These are phyloP conservation scores for Backusella tuberculispora DNA, from an alignment of 192 early-diverging fungal genomes.

Conservation along the genomic window DNA sequence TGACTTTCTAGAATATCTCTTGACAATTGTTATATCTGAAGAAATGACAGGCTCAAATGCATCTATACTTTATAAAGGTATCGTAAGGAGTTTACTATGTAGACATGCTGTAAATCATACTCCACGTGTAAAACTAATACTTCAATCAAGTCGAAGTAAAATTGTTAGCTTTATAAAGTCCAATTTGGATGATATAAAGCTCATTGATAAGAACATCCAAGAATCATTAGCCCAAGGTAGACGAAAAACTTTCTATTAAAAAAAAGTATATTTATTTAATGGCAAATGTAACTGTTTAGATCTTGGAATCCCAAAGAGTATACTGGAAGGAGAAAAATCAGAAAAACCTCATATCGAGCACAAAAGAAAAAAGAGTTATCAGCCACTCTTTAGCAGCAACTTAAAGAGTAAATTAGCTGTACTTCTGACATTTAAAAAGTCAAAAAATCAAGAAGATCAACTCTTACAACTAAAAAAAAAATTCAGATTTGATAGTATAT, in stretches of 20 bases:
- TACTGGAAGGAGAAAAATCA: constrained; percentile 6
- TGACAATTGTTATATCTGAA: constrained; percentile 23
- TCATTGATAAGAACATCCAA: constrained; percentile 16
- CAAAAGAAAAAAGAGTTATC: not conserved
- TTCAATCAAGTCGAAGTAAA: constrained; percentile 24
- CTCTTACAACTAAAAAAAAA: not conserved
- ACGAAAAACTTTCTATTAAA: not conserved
- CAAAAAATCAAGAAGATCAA: not conserved
- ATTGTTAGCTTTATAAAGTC: constrained; percentile 16
- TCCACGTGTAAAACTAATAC: not conserved
- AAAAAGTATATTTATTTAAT: not conserved
- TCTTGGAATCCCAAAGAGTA: constrained; percentile 11
- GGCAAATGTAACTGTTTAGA: not conserved
- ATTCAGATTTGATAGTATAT: not conserved
- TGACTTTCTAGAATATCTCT: constrained; percentile 37
- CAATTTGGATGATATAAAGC: constrained; percentile 8
- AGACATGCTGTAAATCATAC: constrained; percentile 26
- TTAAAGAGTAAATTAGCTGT: not conserved
- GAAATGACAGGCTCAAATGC: constrained; percentile 34
- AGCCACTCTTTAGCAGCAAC: not conserved
- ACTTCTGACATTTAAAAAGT: not conserved
- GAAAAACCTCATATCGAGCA: not conserved
- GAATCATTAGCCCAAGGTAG: constrained; percentile 32
- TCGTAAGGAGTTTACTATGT: constrained; percentile 30
- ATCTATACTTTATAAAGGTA: constrained; percentile 33